A percentile compares a stretch with the other conserved stretches of the same genome.
Evolutionary conservation across 345 rosid genomes (phyloP).

Genomic region (Ceriops decandra): DNA sequence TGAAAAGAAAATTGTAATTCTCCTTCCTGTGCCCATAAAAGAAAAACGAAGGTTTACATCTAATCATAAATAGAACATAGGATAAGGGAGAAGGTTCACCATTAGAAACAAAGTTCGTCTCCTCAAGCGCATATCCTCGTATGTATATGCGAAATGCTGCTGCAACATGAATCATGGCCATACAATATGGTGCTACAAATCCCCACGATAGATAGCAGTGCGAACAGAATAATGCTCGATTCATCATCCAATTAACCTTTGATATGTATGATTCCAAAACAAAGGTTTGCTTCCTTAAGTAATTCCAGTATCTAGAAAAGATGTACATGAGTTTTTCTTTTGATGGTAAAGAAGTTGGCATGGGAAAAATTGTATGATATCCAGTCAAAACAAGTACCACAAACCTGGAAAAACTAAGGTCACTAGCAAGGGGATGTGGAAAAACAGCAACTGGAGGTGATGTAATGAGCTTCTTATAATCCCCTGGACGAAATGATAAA

Average conservation of each 20-base stretch:
- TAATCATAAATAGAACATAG: background rate
- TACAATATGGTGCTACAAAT: constrained; percentile 74
- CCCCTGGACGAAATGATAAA: constrained; percentile 47
- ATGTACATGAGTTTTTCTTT: constrained; percentile 6
- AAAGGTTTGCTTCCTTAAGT: constrained; percentile 97
- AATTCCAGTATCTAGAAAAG: constrained; percentile 86
- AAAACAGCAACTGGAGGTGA: constrained; percentile 99
- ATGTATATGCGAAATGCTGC: constrained; percentile 66
- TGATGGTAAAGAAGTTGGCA: constrained; percentile 9
- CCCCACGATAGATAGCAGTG: constrained; percentile 99
- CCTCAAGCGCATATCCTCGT: constrained; percentile 59
- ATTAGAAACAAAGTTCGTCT: constrained; percentile 47
- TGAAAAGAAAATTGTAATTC: background rate
- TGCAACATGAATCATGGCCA: constrained; percentile 77
- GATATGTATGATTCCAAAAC: constrained; percentile 90
- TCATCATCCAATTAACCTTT: constrained; percentile 87
- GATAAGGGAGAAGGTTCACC: constrained; percentile 56
- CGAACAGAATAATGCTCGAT: constrained; percentile 71
- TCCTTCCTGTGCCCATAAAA: background rate
- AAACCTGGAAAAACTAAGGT: constrained; percentile 91
- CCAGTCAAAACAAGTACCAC: constrained; percentile 18
- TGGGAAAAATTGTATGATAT: constrained; percentile 8
- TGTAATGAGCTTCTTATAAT: constrained; percentile 89
- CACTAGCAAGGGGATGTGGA: constrained; percentile 94
- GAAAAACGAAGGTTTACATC: background rate